phyloP scores from a whole-genome alignment of 768 basidiomycete species.

The Suillus subaureus region DNA sequence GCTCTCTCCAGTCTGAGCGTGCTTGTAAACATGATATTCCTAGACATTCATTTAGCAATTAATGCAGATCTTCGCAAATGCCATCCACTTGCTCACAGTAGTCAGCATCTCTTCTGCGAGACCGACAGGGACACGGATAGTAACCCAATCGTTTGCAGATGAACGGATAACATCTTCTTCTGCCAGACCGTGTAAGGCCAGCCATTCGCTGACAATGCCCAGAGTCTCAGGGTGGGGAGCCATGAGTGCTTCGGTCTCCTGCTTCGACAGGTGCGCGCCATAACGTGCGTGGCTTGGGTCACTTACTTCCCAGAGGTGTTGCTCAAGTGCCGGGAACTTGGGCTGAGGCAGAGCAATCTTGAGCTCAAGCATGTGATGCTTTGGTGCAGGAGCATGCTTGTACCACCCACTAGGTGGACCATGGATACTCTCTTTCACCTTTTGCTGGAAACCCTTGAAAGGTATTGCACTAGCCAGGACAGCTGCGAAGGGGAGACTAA shows the following conservation, averaged over 20 bases:
- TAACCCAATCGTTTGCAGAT: constrained; percentile 72
- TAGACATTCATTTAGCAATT: constrained; percentile 23
- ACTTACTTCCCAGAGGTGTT: constrained; percentile 57
- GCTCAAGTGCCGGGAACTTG: constrained; percentile 50
- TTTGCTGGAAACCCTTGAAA: constrained; percentile 20
- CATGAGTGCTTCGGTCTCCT: constrained; percentile 63
- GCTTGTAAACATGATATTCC: constrained; percentile 67
- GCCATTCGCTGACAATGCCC: constrained; percentile 60
- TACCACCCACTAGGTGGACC: constrained; percentile 52
- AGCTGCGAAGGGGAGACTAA: constrained; percentile 10
- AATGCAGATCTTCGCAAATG: not conserved
- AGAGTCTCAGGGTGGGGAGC: constrained; percentile 58
- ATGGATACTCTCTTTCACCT: constrained; percentile 52
- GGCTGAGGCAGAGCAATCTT: constrained; percentile 60
- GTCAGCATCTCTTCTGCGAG: constrained; percentile 69
- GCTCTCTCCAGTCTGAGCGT: constrained; percentile 51
- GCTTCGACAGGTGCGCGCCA: constrained; percentile 63
- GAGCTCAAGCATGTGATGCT: constrained; percentile 49
- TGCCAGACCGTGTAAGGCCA: constrained; percentile 53
- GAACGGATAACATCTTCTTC: constrained; percentile 53
- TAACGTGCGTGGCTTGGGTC: constrained; percentile 57
- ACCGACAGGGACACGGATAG: constrained; percentile 55
- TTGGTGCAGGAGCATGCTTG: constrained; percentile 42
- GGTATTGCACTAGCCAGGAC: constrained; percentile 18
- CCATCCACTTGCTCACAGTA: constrained; percentile 45